Conservation (phyloP, 768 basidiomycete species). For the Neoboletus magnificus region DNA sequence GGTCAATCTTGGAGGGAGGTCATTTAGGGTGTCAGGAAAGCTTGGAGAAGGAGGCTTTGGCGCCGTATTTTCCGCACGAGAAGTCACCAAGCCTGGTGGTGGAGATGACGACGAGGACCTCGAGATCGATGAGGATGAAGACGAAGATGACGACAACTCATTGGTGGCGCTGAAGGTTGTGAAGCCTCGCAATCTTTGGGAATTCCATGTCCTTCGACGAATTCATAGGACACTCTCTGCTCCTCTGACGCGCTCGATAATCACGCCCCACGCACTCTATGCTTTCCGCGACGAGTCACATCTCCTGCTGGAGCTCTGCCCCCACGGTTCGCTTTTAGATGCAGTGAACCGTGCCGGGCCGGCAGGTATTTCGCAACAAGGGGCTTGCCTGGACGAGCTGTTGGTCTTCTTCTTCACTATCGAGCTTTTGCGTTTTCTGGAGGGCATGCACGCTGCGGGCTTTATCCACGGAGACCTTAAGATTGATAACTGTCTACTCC, state of each 20-base stretch:
- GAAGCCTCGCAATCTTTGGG: conserved; percentile 86
- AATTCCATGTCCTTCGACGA: conserved; percentile 80
- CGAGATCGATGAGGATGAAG: conserved; percentile 47
- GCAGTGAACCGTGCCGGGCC: conserved; percentile 81
- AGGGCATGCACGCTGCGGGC: conserved; percentile 74
- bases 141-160: conserved; percentile 51
- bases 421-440: conserved; percentile 80
- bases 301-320: conserved; percentile 82
- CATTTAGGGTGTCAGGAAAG: conserved; percentile 76
- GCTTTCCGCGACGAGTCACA: conserved; percentile 87
- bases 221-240: conserved; percentile 67
- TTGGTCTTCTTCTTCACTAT: conserved; percentile 94
- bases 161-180: conserved; percentile 90
- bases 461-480: conserved; percentile 99
- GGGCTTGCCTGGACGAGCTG: conserved; percentile 85
- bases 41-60: conserved; percentile 98
- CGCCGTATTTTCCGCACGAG: conserved; percentile 83
- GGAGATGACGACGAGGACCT: conserved; percentile 44
- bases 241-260: conserved; percentile 60
- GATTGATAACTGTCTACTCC: conserved; percentile 97
- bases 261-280: conserved; percentile 76
- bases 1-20: conserved; percentile 59
- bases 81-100: conserved; percentile 41
- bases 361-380: conserved; percentile 75
- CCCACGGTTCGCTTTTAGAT: conserved; percentile 90